Evolutionary conservation across 1,284 basidiomycete species (phyloP), one percentile per base, ranked within the genome.

Genomic region (Tilletia indica): DNA sequence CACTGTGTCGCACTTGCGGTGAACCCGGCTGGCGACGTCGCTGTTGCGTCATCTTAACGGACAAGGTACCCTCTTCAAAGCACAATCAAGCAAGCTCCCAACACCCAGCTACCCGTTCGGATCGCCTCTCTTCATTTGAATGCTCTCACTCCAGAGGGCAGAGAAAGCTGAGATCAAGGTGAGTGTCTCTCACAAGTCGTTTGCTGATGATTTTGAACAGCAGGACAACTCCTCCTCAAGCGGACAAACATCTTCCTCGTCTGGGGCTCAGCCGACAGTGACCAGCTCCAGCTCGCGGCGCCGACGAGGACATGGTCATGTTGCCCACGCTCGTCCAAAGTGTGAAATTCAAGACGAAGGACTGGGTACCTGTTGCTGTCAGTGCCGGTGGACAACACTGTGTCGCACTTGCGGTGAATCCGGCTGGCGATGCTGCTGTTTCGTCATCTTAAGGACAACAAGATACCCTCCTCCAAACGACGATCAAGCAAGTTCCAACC

Each of bases 131-230:
- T 89, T 91, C 36, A 85, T 94, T 90, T 92, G 61, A 90, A 93
- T 80, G 93, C 91, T 66, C 91, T 92, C 0, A 88, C 89, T 39
- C 94, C n/a, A n/a, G n/a, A n/a, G n/a, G n/a, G n/a, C 94, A 0
- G 91, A 93, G 81, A 90, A 90, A 77, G 88, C 96, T 61, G 49
- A 19, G 5, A 19, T 87, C 88, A 61, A 61, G 58, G 58, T 61
- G 9, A 61, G 58, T 61, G 8, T n/a, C n/a, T n/a, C n/a, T n/a
- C n/a, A n/a, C n/a, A n/a, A n/a, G n/a, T n/a, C n/a, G n/a, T n/a
- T n/a, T n/a, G n/a, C n/a, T n/a, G n/a, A n/a, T n/a, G n/a, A n/a
- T n/a, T n/a, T n/a, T n/a, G n/a, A n/a, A n/a, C n/a, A n/a, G n/a
- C n/a, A n/a, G n/a, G n/a, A n/a, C n/a, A n/a, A n/a, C n/a, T n/a